phyloP scores from a whole-genome alignment of 495 filamentous ascomycete species.

The Trichoderma orchidacearum region DNA sequence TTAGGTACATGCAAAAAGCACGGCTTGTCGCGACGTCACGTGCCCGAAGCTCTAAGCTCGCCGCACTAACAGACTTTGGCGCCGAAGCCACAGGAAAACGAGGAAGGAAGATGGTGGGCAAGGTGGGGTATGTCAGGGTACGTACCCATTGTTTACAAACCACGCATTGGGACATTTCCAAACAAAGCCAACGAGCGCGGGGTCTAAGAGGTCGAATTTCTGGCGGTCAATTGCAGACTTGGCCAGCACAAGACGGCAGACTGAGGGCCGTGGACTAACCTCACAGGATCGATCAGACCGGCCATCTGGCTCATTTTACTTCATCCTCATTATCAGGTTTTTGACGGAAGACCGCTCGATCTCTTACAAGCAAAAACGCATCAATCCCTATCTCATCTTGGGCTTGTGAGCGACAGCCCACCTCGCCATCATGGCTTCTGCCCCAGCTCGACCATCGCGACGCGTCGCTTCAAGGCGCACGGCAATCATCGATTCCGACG shows the following conservation, averaged over 20 bases:
- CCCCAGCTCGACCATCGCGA: constrained; percentile 56
- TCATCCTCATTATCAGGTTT: neutral
- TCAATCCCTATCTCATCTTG: neutral
- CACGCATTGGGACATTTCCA: constrained; percentile 4
- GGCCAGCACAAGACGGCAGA: neutral
- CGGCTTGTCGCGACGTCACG: constrained; percentile 1
- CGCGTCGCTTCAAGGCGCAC: constrained; percentile 56
- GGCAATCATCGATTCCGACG: constrained; percentile 61
- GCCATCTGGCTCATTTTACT: neutral
- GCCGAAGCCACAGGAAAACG: neutral
- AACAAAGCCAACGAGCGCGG: constrained; percentile 1
- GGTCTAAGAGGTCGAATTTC: neutral
- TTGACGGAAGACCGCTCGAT: neutral
- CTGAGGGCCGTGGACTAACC: neutral
- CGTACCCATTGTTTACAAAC: constrained; percentile 23
- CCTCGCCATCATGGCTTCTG: neutral
- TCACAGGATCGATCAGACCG: neutral
- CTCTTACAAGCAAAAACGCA: too few species aligned
- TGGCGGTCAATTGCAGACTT: neutral
- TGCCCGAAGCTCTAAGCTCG: neutral
- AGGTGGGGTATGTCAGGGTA: constrained; percentile 6
- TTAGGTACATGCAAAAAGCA: neutral
- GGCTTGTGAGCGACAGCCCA: neutral
- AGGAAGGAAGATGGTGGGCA: neutral
- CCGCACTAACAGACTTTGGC: neutral